Evolutionary conservation across 495 filamentous ascomycete species (phyloP).

Genomic region (Aspergillus funiculosus): DNA sequence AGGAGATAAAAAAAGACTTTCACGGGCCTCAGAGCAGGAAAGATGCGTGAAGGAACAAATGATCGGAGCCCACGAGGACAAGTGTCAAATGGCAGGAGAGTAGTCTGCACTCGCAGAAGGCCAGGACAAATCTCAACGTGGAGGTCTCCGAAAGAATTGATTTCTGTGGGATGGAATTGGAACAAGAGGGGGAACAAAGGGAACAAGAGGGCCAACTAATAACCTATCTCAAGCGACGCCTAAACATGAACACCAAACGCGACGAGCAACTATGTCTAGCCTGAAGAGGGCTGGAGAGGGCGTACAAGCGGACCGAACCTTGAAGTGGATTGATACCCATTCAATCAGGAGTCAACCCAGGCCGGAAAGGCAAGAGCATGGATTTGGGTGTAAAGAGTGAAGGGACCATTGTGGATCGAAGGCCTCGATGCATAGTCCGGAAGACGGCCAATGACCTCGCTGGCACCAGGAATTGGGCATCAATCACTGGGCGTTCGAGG

Average conservation of each 20-base stretch:
- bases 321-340: conserved; percentile 32
- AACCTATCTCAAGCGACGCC: conserved; percentile 18
- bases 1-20: conserved; percentile 17
- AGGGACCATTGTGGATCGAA: conserved; percentile 22
- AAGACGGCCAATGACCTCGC: conserved; percentile 29
- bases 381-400: conserved; percentile 18
- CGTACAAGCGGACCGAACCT: conserved; percentile 25
- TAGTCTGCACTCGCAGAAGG: conserved; percentile 26
- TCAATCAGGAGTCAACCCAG: conserved; percentile 16
- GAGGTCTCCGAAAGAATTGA: conserved; percentile 19
- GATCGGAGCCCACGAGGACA: conserved; percentile 31
- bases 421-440: conserved; percentile 23
- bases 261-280: conserved; percentile 18
- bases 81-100: conserved; percentile 19
- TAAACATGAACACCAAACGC: conserved; percentile 16
- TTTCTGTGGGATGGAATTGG: conserved; percentile 14
- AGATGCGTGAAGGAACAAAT: conserved; percentile 34
- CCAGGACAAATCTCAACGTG: conserved; percentile 17
- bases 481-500: conserved; percentile 27
- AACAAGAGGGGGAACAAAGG: conserved; percentile 9
- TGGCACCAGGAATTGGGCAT: conserved; percentile 36
- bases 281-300: conserved; percentile 21
- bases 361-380: conserved; percentile 21
- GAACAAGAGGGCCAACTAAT: conserved; percentile 18
- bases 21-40: conserved; percentile 21